Evolutionary conservation across 192 early-diverging fungal genomes (phyloP), one percentile per base, ranked within the genome.

Genomic region (Coemansia sp.): DNA sequence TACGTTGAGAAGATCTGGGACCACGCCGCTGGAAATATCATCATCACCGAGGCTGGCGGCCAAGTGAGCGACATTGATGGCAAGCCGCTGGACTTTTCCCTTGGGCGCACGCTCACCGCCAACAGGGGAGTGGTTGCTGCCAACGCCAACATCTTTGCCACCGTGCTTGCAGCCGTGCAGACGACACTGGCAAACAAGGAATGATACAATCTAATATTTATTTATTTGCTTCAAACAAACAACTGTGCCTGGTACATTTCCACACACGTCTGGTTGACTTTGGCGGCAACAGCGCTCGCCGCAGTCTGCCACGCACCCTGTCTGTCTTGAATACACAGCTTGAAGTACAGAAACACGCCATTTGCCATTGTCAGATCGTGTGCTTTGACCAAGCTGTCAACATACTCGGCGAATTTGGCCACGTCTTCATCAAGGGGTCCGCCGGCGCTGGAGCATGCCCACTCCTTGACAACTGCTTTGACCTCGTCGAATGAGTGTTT

Each of bases 1-100:
- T 99, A 99, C 64, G 82, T 86, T 36, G 97, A 99, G 56, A 99
- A 97, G 80, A 99, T 97, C 65, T 99, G 97, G 97, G 97, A 99
- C 70, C 97, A 99, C 76, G 97, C 90, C 32, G 87, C 89, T 3
- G 97, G 97, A 14, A 82, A 82, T 55, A 68, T 99, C 8, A 66
- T 99, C 50, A 83, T 99, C n/a, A 61, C 79, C 7, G 97, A 99
- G 64, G 91, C 95, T 20, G 97, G 97, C 2, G 97, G 97, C 25
- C 80, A 79, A 21, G 84, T 97, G 3, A 81, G 86, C 9, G 95
- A 97, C 61, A 64, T 95, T 21, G 43, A 83, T 51, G 93, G 93
- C 25, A 82, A 88, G 50, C 81, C 84, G 8, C 79, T 99, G 44
- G 92, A 97, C 64, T 99, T 97, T 55, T 88, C 93, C 14, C 55